Evolutionary conservation across 2,329 filamentous ascomycete genomes (phyloP).

Genomic region (Phaeosphaeria sp.): DNA sequence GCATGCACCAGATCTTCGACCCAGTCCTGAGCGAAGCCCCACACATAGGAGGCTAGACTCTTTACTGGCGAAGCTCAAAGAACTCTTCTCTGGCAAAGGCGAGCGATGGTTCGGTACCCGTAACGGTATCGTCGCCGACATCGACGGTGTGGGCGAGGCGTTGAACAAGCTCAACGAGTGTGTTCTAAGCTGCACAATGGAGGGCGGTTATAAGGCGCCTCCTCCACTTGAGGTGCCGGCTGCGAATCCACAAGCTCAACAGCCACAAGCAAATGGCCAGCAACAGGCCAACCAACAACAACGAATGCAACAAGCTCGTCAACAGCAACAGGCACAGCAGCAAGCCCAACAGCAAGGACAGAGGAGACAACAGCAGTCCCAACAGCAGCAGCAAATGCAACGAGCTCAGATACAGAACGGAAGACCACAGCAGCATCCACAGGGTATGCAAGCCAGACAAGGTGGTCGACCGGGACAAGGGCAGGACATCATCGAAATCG

Average conservation of each 20-base stretch:
- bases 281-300: slow-evolving; percentile 8
- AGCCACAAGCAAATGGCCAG: slow-evolving; percentile 1
- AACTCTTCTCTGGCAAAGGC: slow-evolving; percentile 38
- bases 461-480: slow-evolving; percentile 8
- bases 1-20: slow-evolving; percentile 27
- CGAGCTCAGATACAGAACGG: slow-evolving; percentile 11
- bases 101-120: slow-evolving; percentile 49
- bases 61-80: slow-evolving; percentile 41
- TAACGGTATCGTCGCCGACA: slow-evolving; percentile 46
- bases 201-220: slow-evolving; percentile 32
- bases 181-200: slow-evolving; percentile 44
- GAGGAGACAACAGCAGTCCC: slow-evolving; percentile 16
- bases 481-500: slow-evolving; percentile 33
- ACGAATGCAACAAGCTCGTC: slow-evolving; percentile 2
- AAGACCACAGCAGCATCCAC: slow-evolving; percentile 16
- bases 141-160: slow-evolving; percentile 44
- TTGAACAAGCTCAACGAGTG: slow-evolving; percentile 47
- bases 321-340: slow-evolving; percentile 15
- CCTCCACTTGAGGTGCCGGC: slow-evolving; percentile 17
- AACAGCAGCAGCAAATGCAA: slow-evolving; percentile 11
- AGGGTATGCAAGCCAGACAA: slow-evolving; percentile 8
- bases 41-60: slow-evolving; percentile 38
- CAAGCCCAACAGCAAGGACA: slow-evolving; percentile 16
- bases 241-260: slow-evolving; percentile 8
- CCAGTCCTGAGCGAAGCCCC: slow-evolving; percentile 30